A percentile compares a stretch with the other conserved stretches of the same genome.
These are phyloP conservation scores for Mycena vitilis DNA, from an alignment of 768 basidiomycete species.

Conservation along the genomic window DNA sequence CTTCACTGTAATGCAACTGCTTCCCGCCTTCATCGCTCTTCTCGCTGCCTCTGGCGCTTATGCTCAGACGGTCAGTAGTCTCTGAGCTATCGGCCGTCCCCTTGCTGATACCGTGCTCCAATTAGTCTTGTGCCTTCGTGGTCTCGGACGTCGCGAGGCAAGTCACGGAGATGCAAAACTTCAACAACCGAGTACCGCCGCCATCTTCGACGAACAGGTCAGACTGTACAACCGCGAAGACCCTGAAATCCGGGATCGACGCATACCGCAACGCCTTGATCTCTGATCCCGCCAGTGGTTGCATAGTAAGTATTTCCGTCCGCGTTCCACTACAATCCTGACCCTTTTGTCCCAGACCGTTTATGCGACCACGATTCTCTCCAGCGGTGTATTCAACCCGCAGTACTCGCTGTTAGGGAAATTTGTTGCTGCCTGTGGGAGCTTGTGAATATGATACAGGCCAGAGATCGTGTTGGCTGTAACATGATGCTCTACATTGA, in stretches of 20 bases:
- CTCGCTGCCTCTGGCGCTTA: slow-evolving; percentile 7
- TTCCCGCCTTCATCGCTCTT: slow-evolving; percentile 2
- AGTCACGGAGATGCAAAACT: slow-evolving; percentile 13
- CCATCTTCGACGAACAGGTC: not conserved
- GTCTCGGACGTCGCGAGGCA: slow-evolving; percentile 1
- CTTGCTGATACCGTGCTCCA: not conserved
- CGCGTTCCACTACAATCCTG: not conserved
- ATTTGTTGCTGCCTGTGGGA: not conserved
- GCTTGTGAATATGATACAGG: no score
- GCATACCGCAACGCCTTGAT: slow-evolving; percentile 11
- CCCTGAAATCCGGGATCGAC: slow-evolving; percentile 19
- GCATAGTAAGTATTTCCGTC: slow-evolving; percentile 6
- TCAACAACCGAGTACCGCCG: slow-evolving; percentile 23
- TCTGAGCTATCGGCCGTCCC: no score
- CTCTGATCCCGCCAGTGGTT: slow-evolving; percentile 6
- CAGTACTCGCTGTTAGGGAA: not conserved
- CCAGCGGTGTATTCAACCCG: not conserved
- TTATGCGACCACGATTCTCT: not conserved
- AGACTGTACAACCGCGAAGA: slow-evolving; percentile 14
- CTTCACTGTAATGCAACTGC: slow-evolving; percentile 11
- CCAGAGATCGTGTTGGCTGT: no score
- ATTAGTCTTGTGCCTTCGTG: slow-evolving; percentile 7
- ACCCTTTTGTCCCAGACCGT: not conserved
- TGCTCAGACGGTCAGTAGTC: not conserved
- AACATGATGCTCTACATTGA: no score